Percentiles rank a stretch among this genome's conserved stretches.
These are phyloP conservation scores for Physcia stellaris DNA, from an alignment of 495 filamentous ascomycete species.

Conservation along the genomic window DNA sequence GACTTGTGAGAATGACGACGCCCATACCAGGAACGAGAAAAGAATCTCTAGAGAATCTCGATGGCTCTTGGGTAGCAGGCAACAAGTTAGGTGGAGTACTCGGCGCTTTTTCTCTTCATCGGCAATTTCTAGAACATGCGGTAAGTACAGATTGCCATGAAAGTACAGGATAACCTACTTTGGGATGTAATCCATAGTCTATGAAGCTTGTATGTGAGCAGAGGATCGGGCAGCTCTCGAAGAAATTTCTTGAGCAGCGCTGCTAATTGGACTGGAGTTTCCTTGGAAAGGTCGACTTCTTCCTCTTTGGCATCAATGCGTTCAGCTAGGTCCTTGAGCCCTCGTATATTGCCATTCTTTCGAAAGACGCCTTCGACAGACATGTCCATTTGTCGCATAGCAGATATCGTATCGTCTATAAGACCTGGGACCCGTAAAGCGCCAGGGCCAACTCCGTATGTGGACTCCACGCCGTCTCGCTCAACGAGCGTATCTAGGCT, in stretches of 20 bases:
- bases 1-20: slow-evolving; percentile 88
- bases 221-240: slow-evolving; percentile 83
- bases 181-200: slow-evolving; percentile 79
- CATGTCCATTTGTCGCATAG: slow-evolving; percentile 98
- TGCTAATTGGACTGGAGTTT: slow-evolving; percentile 84
- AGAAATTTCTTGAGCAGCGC: slow-evolving; percentile 93
- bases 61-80: slow-evolving; percentile 82
- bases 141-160: slow-evolving; percentile 6
- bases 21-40: slow-evolving; percentile 96
- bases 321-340: slow-evolving; percentile 70
- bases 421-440: slow-evolving; percentile 76
- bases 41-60: slow-evolving; percentile 91
- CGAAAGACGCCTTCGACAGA: slow-evolving; percentile 97
- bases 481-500: slow-evolving; percentile 73
- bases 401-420: slow-evolving; percentile 80
- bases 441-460: slow-evolving; percentile 87
- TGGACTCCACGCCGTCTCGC: slow-evolving; percentile 87
- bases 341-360: slow-evolving; percentile 95
- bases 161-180: slow-evolving; percentile 36
- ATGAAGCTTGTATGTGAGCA: slow-evolving; percentile 92
- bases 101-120: slow-evolving; percentile 73
- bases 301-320: slow-evolving; percentile 75
- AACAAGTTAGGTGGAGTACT: slow-evolving; percentile 83
- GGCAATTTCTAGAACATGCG: slow-evolving; percentile 48
- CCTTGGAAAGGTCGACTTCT: slow-evolving; percentile 65